Percentiles rank a stretch among this genome's conserved stretches.
These are phyloP conservation scores for Jasminum sambac DNA, from an alignment of 257 asterid species.

Conservation along the genomic window DNA sequence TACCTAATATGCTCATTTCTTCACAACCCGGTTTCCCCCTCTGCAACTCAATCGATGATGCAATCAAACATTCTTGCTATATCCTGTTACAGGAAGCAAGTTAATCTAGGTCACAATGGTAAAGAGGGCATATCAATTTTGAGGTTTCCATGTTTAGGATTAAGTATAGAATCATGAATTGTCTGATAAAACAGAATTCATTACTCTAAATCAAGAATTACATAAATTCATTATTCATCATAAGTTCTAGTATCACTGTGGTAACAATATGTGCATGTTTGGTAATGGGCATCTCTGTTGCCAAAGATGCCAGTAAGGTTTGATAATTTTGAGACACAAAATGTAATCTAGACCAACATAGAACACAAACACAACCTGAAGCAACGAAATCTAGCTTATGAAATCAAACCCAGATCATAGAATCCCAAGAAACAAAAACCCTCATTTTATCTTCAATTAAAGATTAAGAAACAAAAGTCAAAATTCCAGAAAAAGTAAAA, in stretches of 20 bases:
- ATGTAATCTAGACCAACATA: constrained; percentile 6
- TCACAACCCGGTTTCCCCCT: constrained; percentile 22
- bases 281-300: neutral
- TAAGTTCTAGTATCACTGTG: no score
- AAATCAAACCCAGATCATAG: constrained; percentile 8
- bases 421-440: constrained; percentile 20
- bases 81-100: constrained; percentile 11
- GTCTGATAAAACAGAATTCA: constrained; percentile 4
- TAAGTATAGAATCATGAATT: constrained; percentile 4
- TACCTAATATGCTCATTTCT: constrained; percentile 21
- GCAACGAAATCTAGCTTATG: neutral
- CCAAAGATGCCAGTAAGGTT: neutral
- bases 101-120: constrained; percentile 15
- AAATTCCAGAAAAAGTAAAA: constrained; percentile 37
- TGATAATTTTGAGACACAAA: no score
- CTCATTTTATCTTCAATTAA: constrained; percentile 24
- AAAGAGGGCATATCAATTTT: neutral
- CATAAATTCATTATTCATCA: neutral
- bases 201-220: constrained; percentile 8
- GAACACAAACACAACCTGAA: constrained; percentile 1
- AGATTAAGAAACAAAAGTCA: constrained; percentile 18
- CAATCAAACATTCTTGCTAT: neutral
- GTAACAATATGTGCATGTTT: no score
- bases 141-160: neutral
- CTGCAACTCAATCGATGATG: constrained; percentile 31